phyloP scores from a whole-genome alignment of 805 yeast genomes.

The Lipomyces kockii region DNA sequence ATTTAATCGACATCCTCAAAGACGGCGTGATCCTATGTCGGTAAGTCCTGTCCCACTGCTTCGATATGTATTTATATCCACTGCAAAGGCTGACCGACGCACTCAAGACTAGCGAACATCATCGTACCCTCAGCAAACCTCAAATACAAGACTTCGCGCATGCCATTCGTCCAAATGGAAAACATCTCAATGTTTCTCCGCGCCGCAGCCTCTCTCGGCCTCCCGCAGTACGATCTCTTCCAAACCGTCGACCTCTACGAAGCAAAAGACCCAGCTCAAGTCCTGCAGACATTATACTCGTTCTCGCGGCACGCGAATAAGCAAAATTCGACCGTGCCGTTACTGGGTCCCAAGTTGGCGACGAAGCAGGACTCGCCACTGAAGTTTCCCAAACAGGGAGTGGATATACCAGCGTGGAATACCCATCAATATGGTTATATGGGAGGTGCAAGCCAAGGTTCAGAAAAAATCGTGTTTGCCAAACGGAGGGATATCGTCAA shows the following conservation, averaged over 20 bases:
- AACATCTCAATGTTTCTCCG: constrained; percentile 73
- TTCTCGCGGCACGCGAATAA: constrained; percentile 70
- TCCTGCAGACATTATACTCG: constrained; percentile 72
- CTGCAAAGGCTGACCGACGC: background rate
- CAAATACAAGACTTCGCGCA: constrained; percentile 59
- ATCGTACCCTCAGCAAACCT: constrained; percentile 49
- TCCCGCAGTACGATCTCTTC: constrained; percentile 80
- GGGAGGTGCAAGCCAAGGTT: constrained; percentile 54
- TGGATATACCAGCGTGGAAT: constrained; percentile 56
- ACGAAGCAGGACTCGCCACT: constrained; percentile 55
- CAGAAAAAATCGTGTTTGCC: constrained; percentile 61
- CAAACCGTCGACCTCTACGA: constrained; percentile 80
- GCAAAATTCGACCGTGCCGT: constrained; percentile 55
- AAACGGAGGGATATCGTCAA: constrained; percentile 53
- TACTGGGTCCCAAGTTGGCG: constrained; percentile 63
- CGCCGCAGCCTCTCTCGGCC: constrained; percentile 65
- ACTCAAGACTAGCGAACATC: constrained; percentile 46
- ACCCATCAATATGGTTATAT: constrained; percentile 63
- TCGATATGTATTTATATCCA: too few relatives aligned
- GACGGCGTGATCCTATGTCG: constrained; percentile 63
- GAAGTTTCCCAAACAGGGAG: constrained; percentile 59
- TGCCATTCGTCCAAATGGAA: constrained; percentile 87
- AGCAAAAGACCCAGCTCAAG: constrained; percentile 74
- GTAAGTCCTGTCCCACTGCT: constrained; percentile 15
- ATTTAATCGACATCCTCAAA: constrained; percentile 60